These are phyloP conservation scores for Ziziphus jujuba DNA, from an alignment of 306 rosid genomes.

Conservation along the genomic window DNA sequence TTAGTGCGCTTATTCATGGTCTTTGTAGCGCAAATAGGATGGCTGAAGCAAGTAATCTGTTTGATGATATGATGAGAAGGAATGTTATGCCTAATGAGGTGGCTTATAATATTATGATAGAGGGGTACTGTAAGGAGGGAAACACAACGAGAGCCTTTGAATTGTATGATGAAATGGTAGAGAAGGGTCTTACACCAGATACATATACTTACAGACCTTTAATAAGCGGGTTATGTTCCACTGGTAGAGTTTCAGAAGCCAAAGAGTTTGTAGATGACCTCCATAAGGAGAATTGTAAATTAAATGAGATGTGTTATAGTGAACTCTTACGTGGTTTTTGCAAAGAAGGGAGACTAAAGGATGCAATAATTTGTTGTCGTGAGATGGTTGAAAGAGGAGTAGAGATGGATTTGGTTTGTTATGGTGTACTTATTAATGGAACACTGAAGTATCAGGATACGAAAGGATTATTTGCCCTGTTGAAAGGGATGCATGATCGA, in stretches of 20 bases:
- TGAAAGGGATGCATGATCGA: slow-evolving; percentile 62
- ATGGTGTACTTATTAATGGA: slow-evolving; percentile 69
- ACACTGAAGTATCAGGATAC: slow-evolving; percentile 60
- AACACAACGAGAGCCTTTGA: slow-evolving; percentile 70
- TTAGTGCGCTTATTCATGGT: slow-evolving; percentile 79
- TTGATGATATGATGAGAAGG: slow-evolving; percentile 58
- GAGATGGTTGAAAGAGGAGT: slow-evolving; percentile 79
- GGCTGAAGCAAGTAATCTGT: slow-evolving; percentile 64
- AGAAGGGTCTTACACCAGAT: slow-evolving; percentile 71
- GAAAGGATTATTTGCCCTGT: slow-evolving; percentile 47
- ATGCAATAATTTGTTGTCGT: slow-evolving; percentile 64
- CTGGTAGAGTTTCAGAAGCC: slow-evolving; percentile 75
- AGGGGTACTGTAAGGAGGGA: slow-evolving; percentile 66
- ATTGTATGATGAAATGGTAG: slow-evolving; percentile 71
- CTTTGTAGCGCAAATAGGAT: slow-evolving; percentile 59
- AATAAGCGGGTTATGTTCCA: slow-evolving; percentile 76
- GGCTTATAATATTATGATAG: slow-evolving; percentile 88
- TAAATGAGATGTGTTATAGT: slow-evolving; percentile 85
- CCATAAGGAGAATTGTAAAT: slow-evolving; percentile 48
- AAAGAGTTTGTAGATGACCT: slow-evolving; percentile 69
- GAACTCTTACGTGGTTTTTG: slow-evolving; percentile 85
- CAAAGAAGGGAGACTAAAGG: slow-evolving; percentile 71
- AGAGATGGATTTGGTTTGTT: slow-evolving; percentile 81
- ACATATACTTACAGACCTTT: slow-evolving; percentile 81
- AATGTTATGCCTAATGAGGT: slow-evolving; percentile 80